Percentiles rank a stretch among this genome's conserved stretches.
Conservation (phyloP, 306 rosid genomes). For the Macrotyloma uniflorum region DNA sequence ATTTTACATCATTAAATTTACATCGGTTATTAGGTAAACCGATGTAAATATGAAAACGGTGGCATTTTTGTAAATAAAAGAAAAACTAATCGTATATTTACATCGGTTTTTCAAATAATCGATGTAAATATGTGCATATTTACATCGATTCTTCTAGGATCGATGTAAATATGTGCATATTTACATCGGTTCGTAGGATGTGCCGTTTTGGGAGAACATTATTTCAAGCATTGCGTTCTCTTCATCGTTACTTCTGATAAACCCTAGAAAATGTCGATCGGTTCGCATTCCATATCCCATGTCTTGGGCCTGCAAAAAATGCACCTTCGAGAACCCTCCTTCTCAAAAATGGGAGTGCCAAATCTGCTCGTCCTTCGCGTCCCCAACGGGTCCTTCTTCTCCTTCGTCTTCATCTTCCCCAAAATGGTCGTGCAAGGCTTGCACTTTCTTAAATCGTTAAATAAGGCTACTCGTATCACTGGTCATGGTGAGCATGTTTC, state of each 20-base stretch:
- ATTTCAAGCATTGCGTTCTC: too few relatives aligned
- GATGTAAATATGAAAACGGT: too few relatives aligned
- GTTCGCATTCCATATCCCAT: conserved; percentile 39
- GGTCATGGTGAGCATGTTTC: conserved; percentile 45
- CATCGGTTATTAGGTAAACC: too few relatives aligned
- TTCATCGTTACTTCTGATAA: background rate
- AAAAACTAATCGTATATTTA: too few relatives aligned
- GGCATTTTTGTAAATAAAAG: too few relatives aligned
- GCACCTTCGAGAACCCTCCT: conserved; percentile 81
- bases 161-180: too few relatives aligned
- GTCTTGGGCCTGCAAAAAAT: conserved; percentile 79
- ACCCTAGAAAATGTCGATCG: conserved; percentile 41
- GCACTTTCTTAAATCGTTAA: conserved; percentile 78
- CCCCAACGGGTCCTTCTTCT: conserved; percentile 13
- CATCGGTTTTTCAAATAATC: too few relatives aligned
- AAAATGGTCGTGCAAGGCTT: conserved; percentile 90
- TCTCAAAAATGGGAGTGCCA: conserved; percentile 62
- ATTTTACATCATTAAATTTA: too few relatives aligned
- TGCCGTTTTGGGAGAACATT: too few relatives aligned
- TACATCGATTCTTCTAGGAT: too few relatives aligned
- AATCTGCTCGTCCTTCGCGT: conserved; percentile 58
- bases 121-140: too few relatives aligned
- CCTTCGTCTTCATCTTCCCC: conserved; percentile 59
- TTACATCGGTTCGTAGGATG: too few relatives aligned
- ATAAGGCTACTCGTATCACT: conserved; percentile 27